A percentile compares a stretch with the other conserved stretches of the same genome.
Conservation (phyloP, 1,284 basidiomycete genomes). For the Stereum hirsutum region DNA sequence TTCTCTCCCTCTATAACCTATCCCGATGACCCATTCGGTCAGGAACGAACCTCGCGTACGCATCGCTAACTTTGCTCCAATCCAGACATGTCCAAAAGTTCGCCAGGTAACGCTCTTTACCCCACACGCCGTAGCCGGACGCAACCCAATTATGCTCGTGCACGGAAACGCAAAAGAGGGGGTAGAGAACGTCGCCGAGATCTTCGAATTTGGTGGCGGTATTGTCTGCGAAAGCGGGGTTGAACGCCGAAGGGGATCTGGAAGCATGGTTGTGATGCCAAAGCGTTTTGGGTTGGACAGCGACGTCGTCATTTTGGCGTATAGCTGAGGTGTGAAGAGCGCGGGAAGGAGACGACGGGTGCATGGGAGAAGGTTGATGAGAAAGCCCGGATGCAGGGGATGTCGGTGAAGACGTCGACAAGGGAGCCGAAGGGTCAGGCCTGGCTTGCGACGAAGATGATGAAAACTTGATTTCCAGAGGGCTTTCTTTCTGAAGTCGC, state of each 20-base stretch:
- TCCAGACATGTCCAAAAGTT: conserved; percentile 87
- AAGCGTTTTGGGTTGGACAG: not conserved
- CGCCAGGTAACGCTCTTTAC: conserved; percentile 83
- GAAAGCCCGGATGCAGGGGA: conserved; percentile 24
- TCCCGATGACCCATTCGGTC: not conserved
- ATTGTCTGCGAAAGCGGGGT: not conserved
- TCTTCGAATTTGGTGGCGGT: conserved; percentile 7
- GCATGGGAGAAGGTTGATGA: conserved; percentile 12
- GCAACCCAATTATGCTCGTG: conserved; percentile 91
- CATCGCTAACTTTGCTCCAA: conserved; percentile 60
- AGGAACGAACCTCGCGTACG: conserved; percentile 2
- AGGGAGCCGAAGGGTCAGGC: conserved; percentile 6
- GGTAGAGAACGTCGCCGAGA: conserved; percentile 55
- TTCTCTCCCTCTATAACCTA: too few relatives aligned
- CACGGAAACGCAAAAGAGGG: conserved; percentile 79
- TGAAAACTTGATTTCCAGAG: conserved; percentile 4
- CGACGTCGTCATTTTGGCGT: conserved; percentile 8
- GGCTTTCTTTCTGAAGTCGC: conserved; percentile 8
- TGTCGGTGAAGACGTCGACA: conserved; percentile 10
- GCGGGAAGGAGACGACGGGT: conserved; percentile 19
- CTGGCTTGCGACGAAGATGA: conserved; percentile 1
- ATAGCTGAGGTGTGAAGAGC: conserved; percentile 11
- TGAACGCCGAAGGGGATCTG: not conserved
- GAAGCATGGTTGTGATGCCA: not conserved
- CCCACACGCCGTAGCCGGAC: conserved; percentile 89